Evolutionary conservation across 1,284 basidiomycete species (phyloP), one percentile per base, ranked within the genome.

Genomic region (Hemileia vastatrix): DNA sequence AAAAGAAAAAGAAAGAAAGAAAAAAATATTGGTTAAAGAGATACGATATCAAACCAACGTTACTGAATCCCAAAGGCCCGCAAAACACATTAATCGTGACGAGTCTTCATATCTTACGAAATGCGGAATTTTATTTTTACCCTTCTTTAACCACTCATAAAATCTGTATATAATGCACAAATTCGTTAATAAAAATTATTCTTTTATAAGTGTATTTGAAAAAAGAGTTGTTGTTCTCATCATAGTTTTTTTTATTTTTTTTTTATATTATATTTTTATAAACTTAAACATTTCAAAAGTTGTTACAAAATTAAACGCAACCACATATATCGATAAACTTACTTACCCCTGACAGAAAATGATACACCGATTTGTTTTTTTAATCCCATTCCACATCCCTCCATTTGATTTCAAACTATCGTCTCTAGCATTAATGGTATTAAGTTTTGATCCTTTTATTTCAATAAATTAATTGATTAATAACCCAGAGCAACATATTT

Each of bases 61-160:
- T 4, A 83, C 84, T 47, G 79, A 81, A 66, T 95, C 92, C 72
- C 87, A 96, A 0, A 96, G 77, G 0, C 91, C 93, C 0, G 93
- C 93, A 71, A 96, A 80, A 33, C 91, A 83, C 82, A 96, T 84
- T 1, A 94, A 70, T 33, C 79, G 80, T 1, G 82, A 83, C 51
- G 71, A 70, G 9, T 85, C 81, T 36, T 82, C 80, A 48, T 82
- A 84, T 70, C 85, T 87, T 19, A 83, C 85, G 68, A 90, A 92
- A 72, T 93, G 83, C 0, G 91, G 88, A 0, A 88, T 71, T 65
- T 87, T 86, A 13, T 84, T 80, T 67, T 84, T 85, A 50, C 86
- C 86, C 71, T 86, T 90, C 67, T 84, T 86, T 57, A 88, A 79
- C 88, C 93, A 96, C 78, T 90, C 93, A 75, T 86, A 96, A 77